Evolutionary conservation across 805 yeast genomes (phyloP).

Genomic region (Torulaspora maleeae): DNA sequence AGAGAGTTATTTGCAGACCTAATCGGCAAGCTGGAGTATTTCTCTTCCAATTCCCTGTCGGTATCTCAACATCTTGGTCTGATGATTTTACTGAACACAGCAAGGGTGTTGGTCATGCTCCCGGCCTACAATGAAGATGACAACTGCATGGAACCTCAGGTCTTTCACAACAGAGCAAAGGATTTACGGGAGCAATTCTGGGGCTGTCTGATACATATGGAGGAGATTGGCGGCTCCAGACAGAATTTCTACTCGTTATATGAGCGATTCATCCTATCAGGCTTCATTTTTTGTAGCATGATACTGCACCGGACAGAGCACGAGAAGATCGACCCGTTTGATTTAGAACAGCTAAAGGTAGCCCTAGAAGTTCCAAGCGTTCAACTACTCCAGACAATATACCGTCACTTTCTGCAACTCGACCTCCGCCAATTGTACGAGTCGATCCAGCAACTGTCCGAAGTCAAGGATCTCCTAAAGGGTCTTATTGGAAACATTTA

Average conservation of each 20-base stretch:
- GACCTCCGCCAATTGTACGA: slow-evolving; percentile 14
- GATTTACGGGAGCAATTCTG: slow-evolving; percentile 19
- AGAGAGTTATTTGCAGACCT: background rate
- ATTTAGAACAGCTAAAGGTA: slow-evolving; percentile 29
- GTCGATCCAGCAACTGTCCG: slow-evolving; percentile 13
- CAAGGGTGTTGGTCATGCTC: slow-evolving; percentile 16
- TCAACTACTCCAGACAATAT: slow-evolving; percentile 13
- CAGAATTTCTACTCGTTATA: slow-evolving; percentile 11
- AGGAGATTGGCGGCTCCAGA: slow-evolving; percentile 20
- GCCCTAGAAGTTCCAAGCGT: slow-evolving; percentile 14
- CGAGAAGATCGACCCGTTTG: slow-evolving; percentile 28
- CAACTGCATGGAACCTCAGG: slow-evolving; percentile 3
- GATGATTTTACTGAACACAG: slow-evolving; percentile 23
- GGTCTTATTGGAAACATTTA: slow-evolving; percentile 16
- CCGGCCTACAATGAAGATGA: slow-evolving; percentile 5
- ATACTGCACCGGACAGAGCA: slow-evolving; percentile 13
- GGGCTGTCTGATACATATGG: slow-evolving; percentile 19
- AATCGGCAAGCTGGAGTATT: slow-evolving; percentile 5
- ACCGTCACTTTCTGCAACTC: slow-evolving; percentile 15
- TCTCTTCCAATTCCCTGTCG: slow-evolving; percentile 16
- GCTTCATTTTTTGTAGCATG: slow-evolving; percentile 26
- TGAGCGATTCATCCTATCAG: slow-evolving; percentile 24
- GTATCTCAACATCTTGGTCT: slow-evolving; percentile 23
- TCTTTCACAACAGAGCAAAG: slow-evolving; percentile 8
- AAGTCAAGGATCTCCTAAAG: slow-evolving; percentile 8